Evolutionary conservation across 495 filamentous ascomycete species (phyloP).

Genomic region (Sabuloglossum arenarium): DNA sequence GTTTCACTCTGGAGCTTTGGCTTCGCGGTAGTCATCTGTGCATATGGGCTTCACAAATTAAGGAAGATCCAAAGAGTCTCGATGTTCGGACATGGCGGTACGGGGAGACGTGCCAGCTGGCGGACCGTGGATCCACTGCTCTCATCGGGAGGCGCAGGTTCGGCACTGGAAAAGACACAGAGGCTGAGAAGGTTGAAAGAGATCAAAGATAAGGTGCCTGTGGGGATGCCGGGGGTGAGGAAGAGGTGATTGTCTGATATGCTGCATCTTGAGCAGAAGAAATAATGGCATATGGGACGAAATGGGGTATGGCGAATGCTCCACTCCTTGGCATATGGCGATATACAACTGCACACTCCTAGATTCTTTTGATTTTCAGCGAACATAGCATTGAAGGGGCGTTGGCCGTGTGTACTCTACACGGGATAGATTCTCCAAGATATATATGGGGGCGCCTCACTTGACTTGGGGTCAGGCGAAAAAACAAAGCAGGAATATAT

Average conservation of each 20-base stretch:
- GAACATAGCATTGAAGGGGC: too few relatives aligned
- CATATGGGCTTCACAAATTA: slow-evolving; percentile 62
- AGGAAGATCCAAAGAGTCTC: slow-evolving; percentile 74
- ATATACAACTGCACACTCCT: background rate
- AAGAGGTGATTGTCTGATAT: background rate
- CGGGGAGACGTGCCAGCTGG: background rate
- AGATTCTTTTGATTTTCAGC: too few relatives aligned
- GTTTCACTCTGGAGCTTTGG: slow-evolving; percentile 49
- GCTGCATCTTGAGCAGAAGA: too few relatives aligned
- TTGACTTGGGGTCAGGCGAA: too few relatives aligned
- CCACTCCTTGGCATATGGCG: background rate
- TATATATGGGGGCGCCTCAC: too few relatives aligned
- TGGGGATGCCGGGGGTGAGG: background rate
- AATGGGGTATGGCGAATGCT: background rate
- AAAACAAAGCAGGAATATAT: too few relatives aligned
- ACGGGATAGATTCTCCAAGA: too few relatives aligned
- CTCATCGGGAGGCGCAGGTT: background rate
- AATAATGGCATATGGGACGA: too few relatives aligned
- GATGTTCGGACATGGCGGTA: slow-evolving; percentile 36
- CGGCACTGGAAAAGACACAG: background rate
- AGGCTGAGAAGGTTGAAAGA: background rate
- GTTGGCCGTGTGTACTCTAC: too few relatives aligned
- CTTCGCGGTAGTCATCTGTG: slow-evolving; percentile 54
- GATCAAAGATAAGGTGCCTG: background rate
- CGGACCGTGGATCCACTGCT: background rate